Evolutionary conservation across 352 stramenopile species (phyloP), one percentile per base, ranked within the genome.

Genomic region (Phytophthora citrophthora): DNA sequence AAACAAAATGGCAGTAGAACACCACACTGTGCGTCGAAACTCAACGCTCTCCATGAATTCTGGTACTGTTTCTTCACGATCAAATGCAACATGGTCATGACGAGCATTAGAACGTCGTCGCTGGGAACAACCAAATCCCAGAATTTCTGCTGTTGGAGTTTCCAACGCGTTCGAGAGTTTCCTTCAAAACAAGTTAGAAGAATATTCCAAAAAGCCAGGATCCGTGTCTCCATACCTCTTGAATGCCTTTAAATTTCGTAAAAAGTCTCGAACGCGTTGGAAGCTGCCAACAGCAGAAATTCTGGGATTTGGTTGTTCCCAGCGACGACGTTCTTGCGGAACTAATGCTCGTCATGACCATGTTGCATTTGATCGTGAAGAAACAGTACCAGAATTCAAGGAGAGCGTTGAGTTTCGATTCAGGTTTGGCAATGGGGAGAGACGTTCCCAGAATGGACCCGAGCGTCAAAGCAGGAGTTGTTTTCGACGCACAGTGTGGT

Each of bases 61-160:
- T 57, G 26, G 13, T 15, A 24, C 20, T 48, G 12, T 20, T 20
- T 20, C 8, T 45, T 27, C 10, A 36, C 24, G 29, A 39, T 7
- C 36, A 64, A 26, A 24, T 24, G n/a, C 36, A 51, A 15, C 1
- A 8, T 45, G 2, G 38, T 26, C 7, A 64, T 27, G n/a, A 27
- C 6, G n/a, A 32, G 4, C 27, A 64, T n/a, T 23, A 52, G 55
- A 16, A 64, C 13, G 10, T 46, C 46, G 38, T 56, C 55, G 4
- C 11, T 9, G 34, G 34, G 8, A 12, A 9, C 18, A 18, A 15
- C 6, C 15, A 64, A 51, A 7, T 57, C 47, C 50, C 49, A 67
- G 9, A 55, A 61, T 23, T 46, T 48, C 5, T 36, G 29, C 2
- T 38, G 39, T 3, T 41, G 27, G 4, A 24, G 13, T 16, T 10